Conservation (phyloP, 495 filamentous ascomycete genomes). For the Penicillium parvum region DNA sequence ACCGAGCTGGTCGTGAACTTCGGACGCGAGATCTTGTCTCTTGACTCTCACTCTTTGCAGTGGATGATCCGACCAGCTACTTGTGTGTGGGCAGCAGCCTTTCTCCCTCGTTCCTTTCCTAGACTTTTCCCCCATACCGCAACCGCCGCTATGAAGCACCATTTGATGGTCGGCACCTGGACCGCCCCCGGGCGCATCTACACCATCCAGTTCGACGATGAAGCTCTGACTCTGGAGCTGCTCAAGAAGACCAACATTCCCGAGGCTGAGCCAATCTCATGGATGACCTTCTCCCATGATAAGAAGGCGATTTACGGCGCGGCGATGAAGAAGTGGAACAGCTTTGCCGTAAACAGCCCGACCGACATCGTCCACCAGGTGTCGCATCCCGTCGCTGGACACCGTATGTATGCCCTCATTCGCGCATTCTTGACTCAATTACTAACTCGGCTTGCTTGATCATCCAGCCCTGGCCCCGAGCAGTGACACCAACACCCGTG, state of each 20-base stretch:
- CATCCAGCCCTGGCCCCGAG: conserved; percentile 58
- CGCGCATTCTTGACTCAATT: too few relatives aligned
- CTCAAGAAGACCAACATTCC: conserved; percentile 76
- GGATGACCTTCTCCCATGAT: conserved; percentile 83
- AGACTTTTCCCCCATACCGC: conserved; percentile 17
- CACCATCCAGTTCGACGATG: conserved; percentile 78
- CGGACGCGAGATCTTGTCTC: too few relatives aligned
- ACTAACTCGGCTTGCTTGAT: not conserved
- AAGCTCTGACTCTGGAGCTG: conserved; percentile 61
- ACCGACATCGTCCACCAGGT: conserved; percentile 71
- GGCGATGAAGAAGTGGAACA: conserved; percentile 86
- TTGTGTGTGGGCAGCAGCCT: conserved; percentile 5
- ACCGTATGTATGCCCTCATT: conserved; percentile 42
- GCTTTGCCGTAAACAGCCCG: conserved; percentile 70
- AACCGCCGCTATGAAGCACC: conserved; percentile 61
- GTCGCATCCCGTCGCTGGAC: conserved; percentile 64
- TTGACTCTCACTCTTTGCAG: not conserved
- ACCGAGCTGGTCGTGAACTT: not conserved
- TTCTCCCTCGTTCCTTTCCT: not conserved
- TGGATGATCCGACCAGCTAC: conserved; percentile 9
- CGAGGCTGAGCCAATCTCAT: conserved; percentile 78
- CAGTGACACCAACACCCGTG: conserved; percentile 70
- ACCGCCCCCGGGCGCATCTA: conserved; percentile 81
- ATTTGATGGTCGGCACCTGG: conserved; percentile 83
- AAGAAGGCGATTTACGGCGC: conserved; percentile 83